Percentiles rank a stretch among this genome's conserved stretches.
phyloP scores from a whole-genome alignment of 495 filamentous ascomycete species.

The Podospora appendiculata region DNA sequence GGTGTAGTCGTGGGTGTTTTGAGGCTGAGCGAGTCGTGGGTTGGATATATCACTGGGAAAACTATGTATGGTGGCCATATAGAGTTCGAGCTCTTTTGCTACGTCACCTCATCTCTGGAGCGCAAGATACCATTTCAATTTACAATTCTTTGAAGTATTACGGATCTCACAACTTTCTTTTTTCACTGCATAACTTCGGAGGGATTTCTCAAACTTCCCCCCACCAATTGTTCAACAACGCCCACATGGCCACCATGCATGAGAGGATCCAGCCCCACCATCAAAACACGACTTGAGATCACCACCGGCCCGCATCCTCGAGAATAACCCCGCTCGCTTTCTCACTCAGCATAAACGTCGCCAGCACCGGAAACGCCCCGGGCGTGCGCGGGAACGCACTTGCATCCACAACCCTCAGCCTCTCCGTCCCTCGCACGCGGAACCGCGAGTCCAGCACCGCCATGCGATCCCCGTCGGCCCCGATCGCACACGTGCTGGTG shows the following conservation, averaged over 20 bases:
- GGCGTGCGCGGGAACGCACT: conserved; percentile 49
- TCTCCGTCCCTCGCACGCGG: conserved; percentile 41
- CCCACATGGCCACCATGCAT: too few species aligned
- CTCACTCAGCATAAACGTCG: conserved; percentile 53
- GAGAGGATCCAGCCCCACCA: too few species aligned
- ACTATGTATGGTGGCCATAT: background rate
- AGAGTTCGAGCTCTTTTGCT: background rate
- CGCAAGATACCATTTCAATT: conserved; percentile 9
- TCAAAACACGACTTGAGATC: too few species aligned
- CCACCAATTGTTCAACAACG: too few species aligned
- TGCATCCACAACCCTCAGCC: conserved; percentile 49
- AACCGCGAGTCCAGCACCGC: conserved; percentile 49
- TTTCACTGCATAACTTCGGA: too few species aligned
- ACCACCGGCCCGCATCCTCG: conserved; percentile 11
- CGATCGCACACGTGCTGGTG: conserved; percentile 48
- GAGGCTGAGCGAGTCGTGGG: background rate
- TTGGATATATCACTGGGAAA: conserved; percentile 1
- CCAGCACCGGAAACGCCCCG: conserved; percentile 51
- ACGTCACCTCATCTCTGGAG: background rate
- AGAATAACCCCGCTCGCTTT: conserved; percentile 51
- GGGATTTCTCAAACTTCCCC: too few species aligned
- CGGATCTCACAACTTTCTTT: too few species aligned
- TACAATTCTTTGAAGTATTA: too few species aligned
- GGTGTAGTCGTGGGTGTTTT: conserved; percentile 4
- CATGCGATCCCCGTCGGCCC: conserved; percentile 32